Evolutionary conservation across 495 filamentous ascomycete species (phyloP).

Genomic region (Penicillium macrosclerotiorum): DNA sequence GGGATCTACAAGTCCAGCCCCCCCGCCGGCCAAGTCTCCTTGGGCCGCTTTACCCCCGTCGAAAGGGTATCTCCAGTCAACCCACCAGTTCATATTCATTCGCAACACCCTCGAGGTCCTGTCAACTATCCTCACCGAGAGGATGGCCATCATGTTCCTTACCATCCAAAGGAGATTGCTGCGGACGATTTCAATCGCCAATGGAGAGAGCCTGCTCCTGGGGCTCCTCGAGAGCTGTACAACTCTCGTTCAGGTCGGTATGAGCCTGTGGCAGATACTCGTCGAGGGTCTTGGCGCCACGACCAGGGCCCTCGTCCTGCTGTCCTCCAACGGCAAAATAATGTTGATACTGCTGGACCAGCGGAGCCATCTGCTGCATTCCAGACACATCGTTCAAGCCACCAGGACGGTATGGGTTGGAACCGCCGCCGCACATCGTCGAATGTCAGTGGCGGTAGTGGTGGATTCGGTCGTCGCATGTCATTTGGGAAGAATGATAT

Average conservation of each 20-base stretch:
- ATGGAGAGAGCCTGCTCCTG: slow-evolving; percentile 70
- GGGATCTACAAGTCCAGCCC: slow-evolving; percentile 74
- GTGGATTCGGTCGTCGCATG: slow-evolving; percentile 58
- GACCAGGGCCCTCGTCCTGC: slow-evolving; percentile 68
- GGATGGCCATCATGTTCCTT: slow-evolving; percentile 30
- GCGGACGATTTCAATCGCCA: slow-evolving; percentile 91
- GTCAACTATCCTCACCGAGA: slow-evolving; percentile 32
- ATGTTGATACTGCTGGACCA: slow-evolving; percentile 61
- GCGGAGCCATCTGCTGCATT: slow-evolving; percentile 92
- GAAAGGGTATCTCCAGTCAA: slow-evolving; percentile 72
- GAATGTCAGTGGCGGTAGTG: slow-evolving; percentile 90
- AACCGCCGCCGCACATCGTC: slow-evolving; percentile 84
- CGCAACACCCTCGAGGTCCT: slow-evolving; percentile 25
- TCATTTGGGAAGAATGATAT: slow-evolving; percentile 52
- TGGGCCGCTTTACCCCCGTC: slow-evolving; percentile 83
- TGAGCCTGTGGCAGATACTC: slow-evolving; percentile 78
- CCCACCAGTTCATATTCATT: slow-evolving; percentile 41
- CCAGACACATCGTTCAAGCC: slow-evolving; percentile 70
- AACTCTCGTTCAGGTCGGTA: slow-evolving; percentile 94
- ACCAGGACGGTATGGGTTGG: slow-evolving; percentile 66
- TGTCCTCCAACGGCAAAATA: slow-evolving; percentile 70
- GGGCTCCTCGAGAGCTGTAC: slow-evolving; percentile 72
- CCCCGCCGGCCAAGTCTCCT: slow-evolving; percentile 78
- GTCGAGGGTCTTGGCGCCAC: slow-evolving; percentile 64
- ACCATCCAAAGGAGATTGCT: slow-evolving; percentile 76